Base-by-base conservation (phyloP, 1,284 basidiomycete species). In the Golubevia pallescens region DNA sequence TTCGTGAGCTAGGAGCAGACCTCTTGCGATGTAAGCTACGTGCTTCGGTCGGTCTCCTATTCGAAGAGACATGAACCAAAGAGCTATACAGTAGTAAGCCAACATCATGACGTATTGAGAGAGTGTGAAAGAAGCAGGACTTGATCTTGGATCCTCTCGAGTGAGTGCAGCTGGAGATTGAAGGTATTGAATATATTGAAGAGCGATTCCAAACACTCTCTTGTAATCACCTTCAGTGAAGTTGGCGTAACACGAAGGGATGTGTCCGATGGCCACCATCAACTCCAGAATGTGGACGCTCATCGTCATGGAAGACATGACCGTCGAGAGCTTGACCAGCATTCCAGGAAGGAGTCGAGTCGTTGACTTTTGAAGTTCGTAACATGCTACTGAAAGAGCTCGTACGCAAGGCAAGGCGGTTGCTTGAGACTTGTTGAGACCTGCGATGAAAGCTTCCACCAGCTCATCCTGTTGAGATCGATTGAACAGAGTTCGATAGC, bases 21-120 rank as follows among this genome's bases (percentile, higher is more conserved):
- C 80, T 20, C 79, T 75, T 38, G 74, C 74, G 63, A 85, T 82
- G 67, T 77, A 71, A 8, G 77, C 71, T 19, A 84, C 74, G 58
- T 84, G 75, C 70, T 84, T 84, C n/a, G 73, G 65, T 48, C 82
- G 74, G 52, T 84, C 81, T 61, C 64, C 57, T 57, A 84, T 64
- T 54, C 73, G 69, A 61, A 85, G 70, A 54, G 77, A 74, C 61
- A 78, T 77, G 68, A 85, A 85, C 81, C 81, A 85, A 56, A 56
- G 24, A 28, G 74, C 65, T 42, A 85, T 80, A 70, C 93, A 91
- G 83, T 93, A 93, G 87, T 95, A 98, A 0, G 95, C 95, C 76
- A 98, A 89, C 78, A 94, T 91, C 63, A 96, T 92, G 13, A 99
- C 94, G 81, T 98, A 95, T 86, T 99, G 95, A 4, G 94, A 93